These are phyloP conservation scores for Coprinopsis cinerea DNA, from an alignment of 768 basidiomycete genomes.

Conservation along the genomic window DNA sequence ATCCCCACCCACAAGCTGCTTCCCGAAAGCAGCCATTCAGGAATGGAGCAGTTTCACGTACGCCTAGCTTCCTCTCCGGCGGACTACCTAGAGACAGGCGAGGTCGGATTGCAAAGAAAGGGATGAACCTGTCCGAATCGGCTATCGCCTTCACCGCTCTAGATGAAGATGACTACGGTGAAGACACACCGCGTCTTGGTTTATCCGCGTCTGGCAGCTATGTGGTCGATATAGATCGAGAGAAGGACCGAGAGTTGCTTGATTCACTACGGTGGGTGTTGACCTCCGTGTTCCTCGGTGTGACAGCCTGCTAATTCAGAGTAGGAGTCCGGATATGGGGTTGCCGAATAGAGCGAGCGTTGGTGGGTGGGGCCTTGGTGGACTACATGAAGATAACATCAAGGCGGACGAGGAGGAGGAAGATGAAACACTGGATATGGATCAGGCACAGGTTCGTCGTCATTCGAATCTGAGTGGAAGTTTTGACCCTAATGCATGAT, in stretches of 20 bases:
- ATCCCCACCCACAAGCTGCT: conserved; percentile 39
- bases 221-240: conserved; percentile 35
- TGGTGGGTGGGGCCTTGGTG: conserved; percentile 76
- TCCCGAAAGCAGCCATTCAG: conserved; percentile 24
- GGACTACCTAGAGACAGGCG: conserved; percentile 73
- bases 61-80: conserved; percentile 68
- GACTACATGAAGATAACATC: conserved; percentile 43
- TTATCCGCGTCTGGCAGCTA: conserved; percentile 22
- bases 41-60: conserved; percentile 26
- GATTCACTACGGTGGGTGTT: conserved; percentile 43
- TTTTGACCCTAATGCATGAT: background rate
- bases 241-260: conserved; percentile 50
- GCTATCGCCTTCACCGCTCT: conserved; percentile 25
- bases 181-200: conserved; percentile 47
- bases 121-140: conserved; percentile 26
- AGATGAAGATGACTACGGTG: conserved; percentile 39
- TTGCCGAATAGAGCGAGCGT: conserved; percentile 38
- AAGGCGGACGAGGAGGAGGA: conserved; percentile 59
- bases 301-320: conserved; percentile 4
- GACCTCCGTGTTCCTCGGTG: background rate
- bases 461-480: background rate
- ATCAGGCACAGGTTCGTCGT: conserved; percentile 55
- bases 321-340: conserved; percentile 51
- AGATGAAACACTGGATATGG: conserved; percentile 61
- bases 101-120: conserved; percentile 62